Conservation (phyloP, 257 asterid genomes). For the Nicotiana obtusifolia region DNA sequence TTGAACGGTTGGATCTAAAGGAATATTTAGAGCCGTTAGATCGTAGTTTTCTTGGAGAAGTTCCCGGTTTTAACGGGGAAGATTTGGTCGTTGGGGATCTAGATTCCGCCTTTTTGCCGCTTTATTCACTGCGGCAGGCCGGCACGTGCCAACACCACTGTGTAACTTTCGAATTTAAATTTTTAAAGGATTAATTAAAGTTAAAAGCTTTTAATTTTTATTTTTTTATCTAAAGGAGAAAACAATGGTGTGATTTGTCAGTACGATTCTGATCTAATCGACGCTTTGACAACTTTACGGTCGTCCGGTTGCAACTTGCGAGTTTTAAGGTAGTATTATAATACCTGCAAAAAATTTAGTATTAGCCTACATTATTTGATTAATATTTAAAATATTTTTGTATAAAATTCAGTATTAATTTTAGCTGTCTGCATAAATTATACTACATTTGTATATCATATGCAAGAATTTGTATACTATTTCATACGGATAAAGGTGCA, state of each 20-base stretch:
- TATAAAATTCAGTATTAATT: no score
- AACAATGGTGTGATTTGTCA: not conserved
- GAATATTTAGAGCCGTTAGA: constrained; percentile 31
- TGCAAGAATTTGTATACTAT: no score
- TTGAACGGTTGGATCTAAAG: constrained; percentile 9
- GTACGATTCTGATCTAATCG: not conserved
- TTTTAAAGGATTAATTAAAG: not conserved
- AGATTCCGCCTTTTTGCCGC: constrained; percentile 28
- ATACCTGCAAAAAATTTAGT: no score
- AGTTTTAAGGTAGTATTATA: no score
- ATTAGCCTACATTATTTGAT: no score
- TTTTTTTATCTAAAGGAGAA: not conserved
- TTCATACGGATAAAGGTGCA: no score
- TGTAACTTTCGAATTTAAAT: not conserved
- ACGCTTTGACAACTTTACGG: not conserved
- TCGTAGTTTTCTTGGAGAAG: constrained; percentile 8
- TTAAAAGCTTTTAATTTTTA: no score
- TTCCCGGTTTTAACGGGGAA: constrained; percentile 33
- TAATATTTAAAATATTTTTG: no score
- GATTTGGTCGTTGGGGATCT: constrained; percentile 27
- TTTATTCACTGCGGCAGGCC: constrained; percentile 6
- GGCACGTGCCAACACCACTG: constrained; percentile 24
- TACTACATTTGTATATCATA: no score
- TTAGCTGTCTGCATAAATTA: no score
- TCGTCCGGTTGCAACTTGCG: no score